Evolutionary conservation across 2,329 filamentous ascomycete genomes (phyloP).

Genomic region (Bimuria novae-zelandiae): DNA sequence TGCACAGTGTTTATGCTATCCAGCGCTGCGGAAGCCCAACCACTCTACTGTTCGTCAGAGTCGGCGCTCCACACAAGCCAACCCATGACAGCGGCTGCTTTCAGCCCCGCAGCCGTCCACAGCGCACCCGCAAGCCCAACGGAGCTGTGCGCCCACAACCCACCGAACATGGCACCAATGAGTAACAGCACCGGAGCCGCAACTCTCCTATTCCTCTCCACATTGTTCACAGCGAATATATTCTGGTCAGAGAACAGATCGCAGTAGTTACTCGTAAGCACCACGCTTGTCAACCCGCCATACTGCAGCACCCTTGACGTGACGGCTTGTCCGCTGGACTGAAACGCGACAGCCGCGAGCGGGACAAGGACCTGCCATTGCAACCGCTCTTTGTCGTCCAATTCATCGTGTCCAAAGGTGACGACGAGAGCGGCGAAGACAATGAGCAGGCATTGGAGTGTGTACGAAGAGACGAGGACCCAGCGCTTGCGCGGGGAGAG

Average conservation of each 20-base stretch:
- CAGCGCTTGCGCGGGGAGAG: slow-evolving; percentile 66
- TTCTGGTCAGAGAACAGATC: slow-evolving; percentile 73
- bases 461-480: slow-evolving; percentile 60
- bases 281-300: slow-evolving; percentile 74
- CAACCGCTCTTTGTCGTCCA: slow-evolving; percentile 39
- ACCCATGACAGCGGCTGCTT: slow-evolving; percentile 43
- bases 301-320: slow-evolving; percentile 71
- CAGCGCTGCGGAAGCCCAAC: background rate
- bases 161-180: slow-evolving; percentile 59
- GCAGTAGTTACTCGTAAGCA: slow-evolving; percentile 81
- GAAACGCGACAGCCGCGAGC: slow-evolving; percentile 72
- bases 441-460: slow-evolving; percentile 50
- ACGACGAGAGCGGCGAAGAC: slow-evolving; percentile 50
- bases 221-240: slow-evolving; percentile 52
- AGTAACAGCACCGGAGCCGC: slow-evolving; percentile 58
- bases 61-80: slow-evolving; percentile 51
- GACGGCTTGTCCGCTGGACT: slow-evolving; percentile 79
- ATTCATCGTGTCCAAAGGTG: slow-evolving; percentile 44
- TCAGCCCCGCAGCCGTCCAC: slow-evolving; percentile 53
- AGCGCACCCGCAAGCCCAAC: slow-evolving; percentile 58
- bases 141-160: slow-evolving; percentile 57
- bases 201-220: slow-evolving; percentile 59
- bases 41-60: slow-evolving; percentile 16
- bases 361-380: slow-evolving; percentile 63
- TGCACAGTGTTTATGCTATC: too few relatives aligned